Conservation (phyloP, 176 grass and related monocot genomes). For the Otatea glauca region DNA sequence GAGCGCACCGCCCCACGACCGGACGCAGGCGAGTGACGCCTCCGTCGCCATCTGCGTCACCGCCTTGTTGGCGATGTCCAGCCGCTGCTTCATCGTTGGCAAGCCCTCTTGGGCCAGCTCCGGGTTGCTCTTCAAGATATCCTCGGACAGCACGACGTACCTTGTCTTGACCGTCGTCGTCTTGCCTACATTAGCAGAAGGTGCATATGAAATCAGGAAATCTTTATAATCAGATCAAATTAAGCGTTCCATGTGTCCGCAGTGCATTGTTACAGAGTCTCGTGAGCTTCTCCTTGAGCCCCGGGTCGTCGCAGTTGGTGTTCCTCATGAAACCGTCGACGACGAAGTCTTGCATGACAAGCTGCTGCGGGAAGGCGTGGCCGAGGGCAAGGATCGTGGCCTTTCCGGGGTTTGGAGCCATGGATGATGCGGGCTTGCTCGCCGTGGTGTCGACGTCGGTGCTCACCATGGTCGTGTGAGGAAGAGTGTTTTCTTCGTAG, state of each 20-base stretch:
- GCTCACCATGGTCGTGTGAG: slow-evolving; percentile 43
- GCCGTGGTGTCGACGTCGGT: not conserved
- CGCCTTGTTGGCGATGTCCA: slow-evolving; percentile 79
- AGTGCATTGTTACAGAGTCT: slow-evolving; percentile 55
- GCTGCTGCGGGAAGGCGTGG: slow-evolving; percentile 75
- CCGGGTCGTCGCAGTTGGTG: slow-evolving; percentile 72
- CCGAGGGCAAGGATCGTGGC: slow-evolving; percentile 78
- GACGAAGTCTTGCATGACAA: slow-evolving; percentile 75
- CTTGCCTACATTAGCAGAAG: slow-evolving; percentile 50
- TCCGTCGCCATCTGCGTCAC: slow-evolving; percentile 75
- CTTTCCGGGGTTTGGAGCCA: slow-evolving; percentile 52
- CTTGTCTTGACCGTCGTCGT: slow-evolving; percentile 79
- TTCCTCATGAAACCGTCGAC: slow-evolving; percentile 82
- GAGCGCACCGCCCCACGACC: slow-evolving; percentile 54
- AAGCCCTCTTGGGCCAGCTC: slow-evolving; percentile 61
- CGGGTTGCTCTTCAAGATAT: slow-evolving; percentile 68
- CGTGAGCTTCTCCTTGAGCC: slow-evolving; percentile 74
- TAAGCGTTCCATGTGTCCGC: not conserved
- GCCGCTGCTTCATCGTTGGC: slow-evolving; percentile 68
- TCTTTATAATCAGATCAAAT: not conserved
- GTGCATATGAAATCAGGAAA: not conserved
- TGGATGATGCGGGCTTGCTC: slow-evolving; percentile 18
- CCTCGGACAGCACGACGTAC: slow-evolving; percentile 86
- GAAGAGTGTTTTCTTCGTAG: not conserved
- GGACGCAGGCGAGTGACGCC: slow-evolving; percentile 47